phyloP scores from a whole-genome alignment of 768 basidiomycete genomes.

The Lactarius psammicola region DNA sequence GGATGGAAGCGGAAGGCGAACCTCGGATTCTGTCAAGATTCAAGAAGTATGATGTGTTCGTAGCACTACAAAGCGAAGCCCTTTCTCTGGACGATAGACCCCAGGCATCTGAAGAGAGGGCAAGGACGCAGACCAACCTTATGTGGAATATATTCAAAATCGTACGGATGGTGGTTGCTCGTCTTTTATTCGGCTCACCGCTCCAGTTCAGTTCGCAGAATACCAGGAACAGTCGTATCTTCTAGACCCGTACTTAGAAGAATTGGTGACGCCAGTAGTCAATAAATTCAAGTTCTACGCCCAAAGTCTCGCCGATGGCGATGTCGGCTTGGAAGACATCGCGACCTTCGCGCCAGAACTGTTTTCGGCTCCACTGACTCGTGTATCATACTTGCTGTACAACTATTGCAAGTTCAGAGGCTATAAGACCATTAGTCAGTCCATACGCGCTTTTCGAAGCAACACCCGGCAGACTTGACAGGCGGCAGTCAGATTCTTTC shows the following conservation, averaged over 20 bases:
- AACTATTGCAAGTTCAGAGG: constrained; percentile 85
- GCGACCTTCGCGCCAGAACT: constrained; percentile 37
- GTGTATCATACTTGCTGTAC: constrained; percentile 66
- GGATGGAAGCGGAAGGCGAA: constrained; percentile 43
- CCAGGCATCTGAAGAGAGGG: constrained; percentile 36
- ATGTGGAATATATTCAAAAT: constrained; percentile 17
- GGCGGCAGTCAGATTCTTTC: constrained; percentile 82
- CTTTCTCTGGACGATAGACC: constrained; percentile 47
- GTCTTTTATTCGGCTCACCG: constrained; percentile 4
- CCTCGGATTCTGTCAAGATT: constrained; percentile 50
- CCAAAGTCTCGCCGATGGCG: constrained; percentile 32
- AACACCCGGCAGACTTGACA: constrained; percentile 6
- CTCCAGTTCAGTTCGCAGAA: constrained; percentile 60
- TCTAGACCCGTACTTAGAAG: constrained; percentile 84
- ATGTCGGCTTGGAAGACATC: constrained; percentile 16
- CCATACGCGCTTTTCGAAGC: constrained; percentile 16
- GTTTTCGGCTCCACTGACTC: constrained; percentile 37
- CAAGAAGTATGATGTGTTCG: constrained; percentile 58
- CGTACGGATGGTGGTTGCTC: constrained; percentile 7
- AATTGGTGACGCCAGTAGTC: constrained; percentile 73
- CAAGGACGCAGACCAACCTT: constrained; percentile 7
- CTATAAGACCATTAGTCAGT: constrained; percentile 86
- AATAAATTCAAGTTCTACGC: constrained; percentile 58
- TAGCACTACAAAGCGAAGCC: constrained; percentile 48
- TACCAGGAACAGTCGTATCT: constrained; percentile 95